These are phyloP conservation scores for Calonectria honghensis DNA, from an alignment of 2,329 filamentous ascomycete genomes.

Conservation along the genomic window DNA sequence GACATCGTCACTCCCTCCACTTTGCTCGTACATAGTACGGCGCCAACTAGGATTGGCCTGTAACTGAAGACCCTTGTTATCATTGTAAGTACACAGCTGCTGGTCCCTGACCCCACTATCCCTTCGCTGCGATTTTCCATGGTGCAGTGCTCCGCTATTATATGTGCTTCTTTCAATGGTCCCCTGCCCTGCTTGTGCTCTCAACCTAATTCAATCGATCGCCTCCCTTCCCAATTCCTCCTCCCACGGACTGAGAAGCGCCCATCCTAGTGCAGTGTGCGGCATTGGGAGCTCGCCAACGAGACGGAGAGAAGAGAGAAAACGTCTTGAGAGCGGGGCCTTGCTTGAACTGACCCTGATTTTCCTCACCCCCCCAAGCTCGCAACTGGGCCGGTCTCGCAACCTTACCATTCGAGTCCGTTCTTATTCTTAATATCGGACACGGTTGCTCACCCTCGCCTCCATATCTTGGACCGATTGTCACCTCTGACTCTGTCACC, in stretches of 20 bases:
- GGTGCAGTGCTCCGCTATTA: conserved; percentile 41
- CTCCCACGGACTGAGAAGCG: conserved; percentile 50
- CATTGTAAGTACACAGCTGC: conserved; percentile 41
- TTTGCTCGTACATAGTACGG: conserved; percentile 39
- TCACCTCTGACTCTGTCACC: conserved; percentile 5
- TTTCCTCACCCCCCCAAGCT: conserved; percentile 49
- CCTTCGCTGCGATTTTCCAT: conserved; percentile 40
- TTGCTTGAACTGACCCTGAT: conserved; percentile 47
- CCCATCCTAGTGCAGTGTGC: conserved; percentile 48
- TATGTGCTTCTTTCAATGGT: conserved; percentile 47
- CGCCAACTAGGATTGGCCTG: conserved; percentile 46
- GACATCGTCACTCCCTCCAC: conserved; percentile 45
- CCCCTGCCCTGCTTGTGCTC: conserved; percentile 45
- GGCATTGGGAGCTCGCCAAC: conserved; percentile 48
- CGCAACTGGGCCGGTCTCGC: conserved; percentile 49
- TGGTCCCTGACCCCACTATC: conserved; percentile 52
- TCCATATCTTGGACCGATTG: conserved; percentile 17
- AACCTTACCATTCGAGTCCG: conserved; percentile 50
- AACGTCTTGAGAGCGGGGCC: conserved; percentile 54
- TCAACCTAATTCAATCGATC: conserved; percentile 50
- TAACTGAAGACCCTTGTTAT: conserved; percentile 50
- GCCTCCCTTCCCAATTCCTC: conserved; percentile 42
- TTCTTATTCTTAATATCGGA: conserved; percentile 46
- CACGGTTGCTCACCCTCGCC: conserved; percentile 39
- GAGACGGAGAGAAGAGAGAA: conserved; percentile 55